Conservation (phyloP, 2,329 filamentous ascomycete species). For the Colletotrichum orbiculare region DNA sequence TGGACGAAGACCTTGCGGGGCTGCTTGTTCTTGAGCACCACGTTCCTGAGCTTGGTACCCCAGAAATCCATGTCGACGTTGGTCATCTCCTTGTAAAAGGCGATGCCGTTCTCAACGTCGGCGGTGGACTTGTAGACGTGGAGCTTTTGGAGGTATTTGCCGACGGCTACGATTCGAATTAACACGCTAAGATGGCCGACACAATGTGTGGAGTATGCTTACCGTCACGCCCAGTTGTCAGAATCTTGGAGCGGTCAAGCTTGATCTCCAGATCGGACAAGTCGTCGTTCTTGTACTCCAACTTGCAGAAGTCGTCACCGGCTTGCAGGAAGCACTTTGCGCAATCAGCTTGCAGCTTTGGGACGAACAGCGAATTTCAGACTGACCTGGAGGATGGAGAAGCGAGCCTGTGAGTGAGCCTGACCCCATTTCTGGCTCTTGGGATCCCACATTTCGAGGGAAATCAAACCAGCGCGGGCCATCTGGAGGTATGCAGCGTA, state of each 20-base stretch:
- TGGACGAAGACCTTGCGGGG: slow-evolving; percentile 94
- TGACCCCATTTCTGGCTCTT: slow-evolving; percentile 93
- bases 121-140: slow-evolving; percentile 94
- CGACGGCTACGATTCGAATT: slow-evolving; percentile 69
- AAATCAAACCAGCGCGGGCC: slow-evolving; percentile 90
- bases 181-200: slow-evolving; percentile 35
- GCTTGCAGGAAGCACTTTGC: slow-evolving; percentile 80
- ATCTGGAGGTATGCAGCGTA: slow-evolving; percentile 91
- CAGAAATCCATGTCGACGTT: slow-evolving; percentile 85
- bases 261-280: slow-evolving; percentile 85
- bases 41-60: slow-evolving; percentile 80
- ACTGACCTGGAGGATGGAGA: slow-evolving; percentile 77
- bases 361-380: neutral
- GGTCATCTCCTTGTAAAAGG: slow-evolving; percentile 87
- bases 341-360: slow-evolving; percentile 14
- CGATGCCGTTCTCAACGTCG: slow-evolving; percentile 80
- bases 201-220: slow-evolving; percentile 37
- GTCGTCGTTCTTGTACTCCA: slow-evolving; percentile 78
- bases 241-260: slow-evolving; percentile 87
- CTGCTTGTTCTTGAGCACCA: slow-evolving; percentile 81
- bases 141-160: slow-evolving; percentile 87
- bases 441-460: slow-evolving; percentile 95
- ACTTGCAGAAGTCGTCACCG: slow-evolving; percentile 86
- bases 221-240: slow-evolving; percentile 80
- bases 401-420: slow-evolving; percentile 90